Conservation (phyloP, 371 early-diverging fungal genomes). For the Mortierella sp. region DNA sequence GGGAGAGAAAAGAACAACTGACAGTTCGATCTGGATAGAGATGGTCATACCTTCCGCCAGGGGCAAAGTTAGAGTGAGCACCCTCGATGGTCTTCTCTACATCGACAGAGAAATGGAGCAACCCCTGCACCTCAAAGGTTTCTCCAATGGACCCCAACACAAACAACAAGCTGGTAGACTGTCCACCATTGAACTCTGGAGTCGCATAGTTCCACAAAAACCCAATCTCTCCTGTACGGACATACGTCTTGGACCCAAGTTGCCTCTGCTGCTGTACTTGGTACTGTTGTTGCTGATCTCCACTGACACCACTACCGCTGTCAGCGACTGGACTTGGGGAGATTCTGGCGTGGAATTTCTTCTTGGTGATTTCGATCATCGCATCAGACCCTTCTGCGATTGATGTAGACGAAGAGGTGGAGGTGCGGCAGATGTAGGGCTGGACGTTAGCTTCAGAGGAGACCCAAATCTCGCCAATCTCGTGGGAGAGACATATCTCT, state of each 20-base stretch:
- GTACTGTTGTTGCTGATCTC: neutral
- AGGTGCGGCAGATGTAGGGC: conserved; percentile 32
- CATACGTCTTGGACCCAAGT: conserved; percentile 63
- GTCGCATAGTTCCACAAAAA: conserved; percentile 74
- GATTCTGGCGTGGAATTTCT: neutral
- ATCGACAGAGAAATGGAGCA: conserved; percentile 79
- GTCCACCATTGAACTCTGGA: conserved; percentile 28
- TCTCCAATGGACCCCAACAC: conserved; percentile 80
- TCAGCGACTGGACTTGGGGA: neutral
- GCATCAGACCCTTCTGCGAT: neutral
- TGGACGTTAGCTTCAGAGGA: conserved; percentile 75
- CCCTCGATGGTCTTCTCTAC: conserved; percentile 79
- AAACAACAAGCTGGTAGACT: conserved; percentile 74
- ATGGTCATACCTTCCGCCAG: conserved; percentile 69
- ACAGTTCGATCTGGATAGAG: neutral
- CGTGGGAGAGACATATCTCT: conserved; percentile 74
- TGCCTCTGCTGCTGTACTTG: neutral
- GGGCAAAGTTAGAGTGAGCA: conserved; percentile 62
- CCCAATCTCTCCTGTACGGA: conserved; percentile 87
- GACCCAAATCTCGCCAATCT: conserved; percentile 93
- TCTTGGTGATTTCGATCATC: neutral
- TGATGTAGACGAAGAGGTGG: neutral
- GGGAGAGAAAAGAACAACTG: neutral
- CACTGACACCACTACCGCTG: neutral
- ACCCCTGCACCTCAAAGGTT: conserved; percentile 76